Percentiles rank a stretch among this genome's conserved stretches.
These are phyloP conservation scores for Lenwebbia sp. DNA, from an alignment of 345 rosid genomes.

Conservation along the genomic window DNA sequence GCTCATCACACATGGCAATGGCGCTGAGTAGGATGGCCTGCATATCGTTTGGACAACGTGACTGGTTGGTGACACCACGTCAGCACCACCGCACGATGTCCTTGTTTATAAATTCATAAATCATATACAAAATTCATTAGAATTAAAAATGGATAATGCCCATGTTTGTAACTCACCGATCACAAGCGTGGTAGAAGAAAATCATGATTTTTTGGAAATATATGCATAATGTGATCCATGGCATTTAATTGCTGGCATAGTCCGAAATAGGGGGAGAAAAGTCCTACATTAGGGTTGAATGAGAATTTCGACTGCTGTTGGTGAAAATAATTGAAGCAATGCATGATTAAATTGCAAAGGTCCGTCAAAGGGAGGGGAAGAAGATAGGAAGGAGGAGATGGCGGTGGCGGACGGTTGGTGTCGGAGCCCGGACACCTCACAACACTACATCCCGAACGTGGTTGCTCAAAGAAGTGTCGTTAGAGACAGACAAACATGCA, in stretches of 20 bases:
- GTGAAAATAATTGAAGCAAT: background rate
- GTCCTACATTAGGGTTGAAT: background rate
- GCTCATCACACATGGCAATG: no score
- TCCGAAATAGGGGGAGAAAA: background rate
- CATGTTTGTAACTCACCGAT: background rate
- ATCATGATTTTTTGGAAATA: background rate
- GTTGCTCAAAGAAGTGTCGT: background rate
- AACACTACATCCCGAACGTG: background rate
- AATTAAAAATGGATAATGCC: background rate
- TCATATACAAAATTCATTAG: no score
- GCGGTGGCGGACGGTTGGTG: conserved; percentile 14
- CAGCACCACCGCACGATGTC: no score
- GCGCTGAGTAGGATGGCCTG: no score
- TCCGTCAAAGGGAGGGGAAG: conserved; percentile 1
- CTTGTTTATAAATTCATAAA: no score
- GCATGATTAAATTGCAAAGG: background rate
- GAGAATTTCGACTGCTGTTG: background rate
- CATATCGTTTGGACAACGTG: no score
- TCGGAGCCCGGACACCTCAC: background rate
- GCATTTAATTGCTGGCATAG: background rate
- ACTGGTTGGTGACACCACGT: no score
- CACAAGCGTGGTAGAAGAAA: background rate
- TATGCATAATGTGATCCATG: background rate
- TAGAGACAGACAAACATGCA: background rate
- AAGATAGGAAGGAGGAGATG: conserved; percentile 6